Base-by-base conservation (phyloP, 768 basidiomycete genomes). In the Termitomyces sp. region DNA sequence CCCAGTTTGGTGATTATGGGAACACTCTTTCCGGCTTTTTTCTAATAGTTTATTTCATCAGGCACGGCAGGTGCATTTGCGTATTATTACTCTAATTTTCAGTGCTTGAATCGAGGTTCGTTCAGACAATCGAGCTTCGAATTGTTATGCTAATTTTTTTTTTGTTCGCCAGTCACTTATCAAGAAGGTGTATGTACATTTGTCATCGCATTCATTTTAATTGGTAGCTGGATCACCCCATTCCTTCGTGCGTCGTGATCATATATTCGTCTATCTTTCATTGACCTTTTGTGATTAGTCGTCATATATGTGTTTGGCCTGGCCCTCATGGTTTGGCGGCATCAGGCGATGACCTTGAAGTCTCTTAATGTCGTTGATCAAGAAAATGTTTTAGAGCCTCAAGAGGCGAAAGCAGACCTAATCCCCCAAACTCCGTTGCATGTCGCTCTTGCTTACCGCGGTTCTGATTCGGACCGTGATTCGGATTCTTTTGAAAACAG, bases 161-260 rank as follows among this genome's bases (percentile, higher is more conserved):
- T 25, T 2, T 21, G 40, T 54, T 25, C 50, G 34, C 37, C 49
- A 81, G 79, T 73, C 53, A 63, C 71, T 10, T 72, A 78, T 59
- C 68, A 75, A 43, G 66, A 70, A 51, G 75, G 72, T 10, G 66
- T 77, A n/a, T 86, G 84, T 63, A 71, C 70, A 53, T 66, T 82
- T 9, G 68, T 84, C 37, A 75, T 77, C 54, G 63, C 77, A 5
- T 84, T 75, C 59, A 77, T 83, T 35, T 57, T 82, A 49, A 62
- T 82, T 1, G 75, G 73, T 41, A 81, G 76, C 61, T 86, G 85
- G 85, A 62, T 83, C 40, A 68, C 76, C 49, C 85, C 85, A 23
- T 67, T 67, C 3, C 64, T 85, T 42, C 67, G 85, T 86, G 57
- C 59, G 83, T 70, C 2, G 25, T 29, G 19, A 23, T 40, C 10